A percentile compares a stretch with the other conserved stretches of the same genome.
phyloP scores from a whole-genome alignment of 2,329 filamentous ascomycete species.

The Cercospora sojina region DNA sequence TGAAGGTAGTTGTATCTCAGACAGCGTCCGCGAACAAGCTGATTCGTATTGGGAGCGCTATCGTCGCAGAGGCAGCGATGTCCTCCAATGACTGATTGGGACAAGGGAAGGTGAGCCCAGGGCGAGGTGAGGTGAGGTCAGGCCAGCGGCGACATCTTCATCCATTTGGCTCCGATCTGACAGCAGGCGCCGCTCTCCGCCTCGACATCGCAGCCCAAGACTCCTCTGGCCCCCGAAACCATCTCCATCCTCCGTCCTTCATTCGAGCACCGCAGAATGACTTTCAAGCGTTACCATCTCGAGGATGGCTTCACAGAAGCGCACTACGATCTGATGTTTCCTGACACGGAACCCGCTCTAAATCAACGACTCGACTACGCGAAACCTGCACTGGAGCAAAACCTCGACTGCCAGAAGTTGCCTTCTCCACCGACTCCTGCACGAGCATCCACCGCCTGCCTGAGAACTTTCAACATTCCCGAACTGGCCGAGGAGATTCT shows the following conservation, averaged over 20 bases:
- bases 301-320: conserved; percentile 3
- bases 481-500: conserved; percentile 16
- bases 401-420: background rate
- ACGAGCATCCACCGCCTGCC: background rate
- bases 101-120: background rate
- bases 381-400: background rate
- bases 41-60: background rate
- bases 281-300: conserved; percentile 11
- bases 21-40: background rate
- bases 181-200: background rate
- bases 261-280: background rate
- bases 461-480: conserved; percentile 5
- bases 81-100: no score
- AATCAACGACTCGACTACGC: background rate
- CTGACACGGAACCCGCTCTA: background rate
- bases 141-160: background rate
- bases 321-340: background rate
- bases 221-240: background rate
- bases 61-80: background rate
- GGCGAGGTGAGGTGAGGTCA: background rate
- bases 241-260: background rate
- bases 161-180: background rate
- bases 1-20: background rate
- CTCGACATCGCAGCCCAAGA: background rate
- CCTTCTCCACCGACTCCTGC: background rate